A percentile compares a stretch with the other conserved stretches of the same genome.
phyloP scores from a whole-genome alignment of 208 protist species.

The Leishmania major region DNA sequence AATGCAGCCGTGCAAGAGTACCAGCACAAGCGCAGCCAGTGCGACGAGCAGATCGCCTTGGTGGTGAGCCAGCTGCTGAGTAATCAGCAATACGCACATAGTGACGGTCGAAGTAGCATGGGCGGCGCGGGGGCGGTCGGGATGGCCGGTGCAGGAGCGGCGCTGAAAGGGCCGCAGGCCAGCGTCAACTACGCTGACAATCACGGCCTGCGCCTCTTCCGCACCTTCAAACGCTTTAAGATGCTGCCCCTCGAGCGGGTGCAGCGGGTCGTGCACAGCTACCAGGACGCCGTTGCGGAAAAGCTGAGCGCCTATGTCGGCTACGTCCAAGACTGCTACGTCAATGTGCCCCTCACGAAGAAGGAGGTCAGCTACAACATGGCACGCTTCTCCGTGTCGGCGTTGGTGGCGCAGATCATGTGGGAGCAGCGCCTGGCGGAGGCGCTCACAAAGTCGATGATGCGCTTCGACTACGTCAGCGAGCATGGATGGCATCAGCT shows the following conservation, averaged over 20 bases:
- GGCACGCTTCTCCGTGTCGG: slow-evolving; percentile 58
- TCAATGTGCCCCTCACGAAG: slow-evolving; percentile 57
- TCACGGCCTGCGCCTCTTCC: slow-evolving; percentile 49
- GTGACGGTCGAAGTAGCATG: slow-evolving; percentile 5
- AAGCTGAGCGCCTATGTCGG: slow-evolving; percentile 65
- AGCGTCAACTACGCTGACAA: slow-evolving; percentile 24
- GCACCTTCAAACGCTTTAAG: slow-evolving; percentile 74
- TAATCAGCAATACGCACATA: slow-evolving; percentile 43
- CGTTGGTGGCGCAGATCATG: slow-evolving; percentile 60
- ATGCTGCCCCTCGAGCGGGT: slow-evolving; percentile 69
- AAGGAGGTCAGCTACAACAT: slow-evolving; percentile 49
- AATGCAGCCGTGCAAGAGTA: slow-evolving; percentile 50
- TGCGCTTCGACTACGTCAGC: slow-evolving; percentile 69
- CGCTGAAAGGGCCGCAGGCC: not conserved
- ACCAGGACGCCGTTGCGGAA: slow-evolving; percentile 64
- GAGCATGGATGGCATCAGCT: slow-evolving; percentile 89
- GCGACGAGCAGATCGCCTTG: slow-evolving; percentile 74
- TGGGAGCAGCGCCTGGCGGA: slow-evolving; percentile 71
- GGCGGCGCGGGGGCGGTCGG: not conserved
- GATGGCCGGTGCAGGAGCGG: not conserved
- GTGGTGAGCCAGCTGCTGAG: slow-evolving; percentile 69
- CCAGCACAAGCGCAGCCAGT: slow-evolving; percentile 34
- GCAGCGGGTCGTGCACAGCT: slow-evolving; percentile 67
- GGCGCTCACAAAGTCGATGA: slow-evolving; percentile 55
- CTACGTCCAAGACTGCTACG: slow-evolving; percentile 72